Evolutionary conservation across 768 basidiomycete genomes (phyloP), one percentile per base, ranked within the genome.

Genomic region (Mycena belliarum): DNA sequence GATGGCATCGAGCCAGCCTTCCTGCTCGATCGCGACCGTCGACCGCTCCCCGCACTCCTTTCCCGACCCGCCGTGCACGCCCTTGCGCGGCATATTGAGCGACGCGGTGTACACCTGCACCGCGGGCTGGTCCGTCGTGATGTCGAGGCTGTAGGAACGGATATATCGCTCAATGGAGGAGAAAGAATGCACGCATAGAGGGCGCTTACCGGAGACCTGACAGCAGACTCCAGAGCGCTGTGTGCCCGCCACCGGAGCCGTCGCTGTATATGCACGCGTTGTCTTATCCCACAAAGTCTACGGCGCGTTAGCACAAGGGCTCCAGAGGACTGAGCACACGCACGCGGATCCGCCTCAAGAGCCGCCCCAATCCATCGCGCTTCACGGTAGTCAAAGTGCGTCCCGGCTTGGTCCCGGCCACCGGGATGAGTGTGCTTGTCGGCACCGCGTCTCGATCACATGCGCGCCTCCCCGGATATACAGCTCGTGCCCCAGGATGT

Each of bases 1-100:
- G 51, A 84, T 82, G 12, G 82, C 82, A 64, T 78, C 82, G 42
- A 83, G 71, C 59, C 78, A 79, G 9, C 81, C 79, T 61, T 81
- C 73, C 60, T 82, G 82, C 62, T 83, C 82, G 49, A 84, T 76
- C 0, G 80, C 82, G 16, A 83, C 75, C 0, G 79, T 81, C 41
- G 75, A 71, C 62, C 70, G 77, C 33, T 63, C 69, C 2, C 70
- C 71, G 64, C 82, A 83, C 16, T 69, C 73, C 16, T 72, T 58
- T 7, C 64, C 64, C 1, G 80, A 75, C 0, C 81, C 82, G 6
- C 82, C 82, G 49, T 83, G 83, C 14, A 75, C 71, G 0, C 44
- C 65, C 64, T 84, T 84, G 0, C 82, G 73, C 10, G 77, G 73
- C 0, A 75, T 76, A 59, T 79, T 71, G 21, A 83, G 65, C 61